Evolutionary conservation across 371 early-diverging fungal genomes (phyloP), one percentile per base, ranked within the genome.

Genomic region (Mortierella sp.): DNA sequence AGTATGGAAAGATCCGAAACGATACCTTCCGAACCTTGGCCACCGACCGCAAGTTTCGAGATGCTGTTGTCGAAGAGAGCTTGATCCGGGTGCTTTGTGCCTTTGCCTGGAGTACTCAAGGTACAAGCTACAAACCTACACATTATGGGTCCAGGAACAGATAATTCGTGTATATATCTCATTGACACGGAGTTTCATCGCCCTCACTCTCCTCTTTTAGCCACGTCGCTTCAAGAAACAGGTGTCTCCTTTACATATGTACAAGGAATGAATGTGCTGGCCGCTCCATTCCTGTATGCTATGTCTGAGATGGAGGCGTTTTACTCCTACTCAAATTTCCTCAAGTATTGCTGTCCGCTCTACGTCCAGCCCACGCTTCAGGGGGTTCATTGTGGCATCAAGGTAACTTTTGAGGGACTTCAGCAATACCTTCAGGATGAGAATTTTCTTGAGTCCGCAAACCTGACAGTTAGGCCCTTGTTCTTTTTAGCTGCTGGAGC

Each of bases 281-380:
- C 89, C 26, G 96, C 95, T n/a, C 97, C 97, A 7, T 95, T 98
- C 70, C 80, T 96, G 24, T 96, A 89, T 75, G 89, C 90, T 0
- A 90, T 98, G 91, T 88, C 93, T 21, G 98, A 98, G 78, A 85
- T 96, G 78, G 95, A 95, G 51, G 96, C 96, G 0, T 97, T 93
- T 73, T 94, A 88, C 79, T 82, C 93, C 2, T 96, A 93, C 78
- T 86, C 91, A 15, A 88, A 84, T 9, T 94, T 98, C 64, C 86
- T 98, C 58, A 91, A 89, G 69, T 80, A 87, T 57, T 86, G 90
- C 64, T 96, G 97, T 64, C 98, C 98, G 9, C 80, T 94, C 14
- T 98, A 98, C 80, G 95, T 96, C 30, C 94, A 93, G 62, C 95
- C 96, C 2, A 87, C 90, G 0, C 83, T 96, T 34, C 91, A 91